Conservation (phyloP, 495 filamentous ascomycete genomes). For the Hypomontagnella submonticulosa region DNA sequence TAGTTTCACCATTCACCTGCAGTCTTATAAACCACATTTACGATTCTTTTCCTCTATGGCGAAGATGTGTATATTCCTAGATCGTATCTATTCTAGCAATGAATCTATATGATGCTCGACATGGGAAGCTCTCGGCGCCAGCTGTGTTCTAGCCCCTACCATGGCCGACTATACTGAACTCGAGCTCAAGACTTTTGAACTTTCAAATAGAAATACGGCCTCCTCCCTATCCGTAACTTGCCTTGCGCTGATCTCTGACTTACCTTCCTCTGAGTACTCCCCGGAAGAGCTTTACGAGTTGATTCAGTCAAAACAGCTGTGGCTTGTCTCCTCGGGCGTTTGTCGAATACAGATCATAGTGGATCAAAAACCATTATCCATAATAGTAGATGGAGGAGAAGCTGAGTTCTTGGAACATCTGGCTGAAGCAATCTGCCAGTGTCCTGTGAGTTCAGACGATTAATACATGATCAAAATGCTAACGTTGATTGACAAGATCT, state of each 20-base stretch:
- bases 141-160: neutral
- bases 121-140: neutral
- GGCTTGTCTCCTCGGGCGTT: slow-evolving; percentile 43
- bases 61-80: slow-evolving; percentile 1
- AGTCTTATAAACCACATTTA: too few relatives aligned
- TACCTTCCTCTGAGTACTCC: slow-evolving; percentile 12
- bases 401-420: slow-evolving; percentile 39
- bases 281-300: slow-evolving; percentile 31
- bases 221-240: slow-evolving; percentile 40
- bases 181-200: slow-evolving; percentile 38
- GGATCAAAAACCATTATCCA: slow-evolving; percentile 16
- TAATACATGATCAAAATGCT: slow-evolving; percentile 10
- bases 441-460: slow-evolving; percentile 30
- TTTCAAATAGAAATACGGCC: slow-evolving; percentile 19
- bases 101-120: neutral
- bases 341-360: slow-evolving; percentile 46
- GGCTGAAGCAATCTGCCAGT: slow-evolving; percentile 39
- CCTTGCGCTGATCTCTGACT: slow-evolving; percentile 35
- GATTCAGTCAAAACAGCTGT: slow-evolving; percentile 42
- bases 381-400: slow-evolving; percentile 7
- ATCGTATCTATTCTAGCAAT: neutral
- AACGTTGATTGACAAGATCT: slow-evolving; percentile 34
- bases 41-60: neutral
- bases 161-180: slow-evolving; percentile 36
- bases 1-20: too few relatives aligned